Conservation (phyloP, 139 green algal genomes). For the Volvox africanus region DNA sequence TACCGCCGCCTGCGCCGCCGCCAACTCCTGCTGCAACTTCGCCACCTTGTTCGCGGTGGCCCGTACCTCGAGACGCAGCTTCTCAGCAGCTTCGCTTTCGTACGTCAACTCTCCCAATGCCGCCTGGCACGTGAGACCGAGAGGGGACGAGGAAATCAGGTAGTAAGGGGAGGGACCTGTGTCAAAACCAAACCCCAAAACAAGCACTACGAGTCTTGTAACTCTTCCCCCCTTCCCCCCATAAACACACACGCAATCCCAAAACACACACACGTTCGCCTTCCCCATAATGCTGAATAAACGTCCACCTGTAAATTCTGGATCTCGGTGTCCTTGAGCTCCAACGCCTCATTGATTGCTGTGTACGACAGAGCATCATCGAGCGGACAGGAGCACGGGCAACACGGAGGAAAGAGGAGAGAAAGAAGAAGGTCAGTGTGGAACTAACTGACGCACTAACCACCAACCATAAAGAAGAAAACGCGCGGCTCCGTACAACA, state of each 20-base stretch:
- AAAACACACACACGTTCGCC: background rate
- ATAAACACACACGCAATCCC: no score
- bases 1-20: conserved; percentile 35
- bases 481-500: no score
- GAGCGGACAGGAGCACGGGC: no score
- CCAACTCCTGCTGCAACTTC: conserved; percentile 48
- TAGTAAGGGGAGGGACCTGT: no score
- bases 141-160: no score
- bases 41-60: background rate
- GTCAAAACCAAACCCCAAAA: no score
- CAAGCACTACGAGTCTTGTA: no score
- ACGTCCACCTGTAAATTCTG: conserved; percentile 60
- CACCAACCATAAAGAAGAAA: no score
- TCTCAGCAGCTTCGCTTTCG: conserved; percentile 70
- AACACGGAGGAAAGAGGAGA: background rate
- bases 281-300: background rate
- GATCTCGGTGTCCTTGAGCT: conserved; percentile 62
- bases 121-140: conserved; percentile 47
- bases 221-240: no score
- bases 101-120: conserved; percentile 74
- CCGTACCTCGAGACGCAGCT: conserved; percentile 60
- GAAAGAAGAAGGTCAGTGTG: background rate
- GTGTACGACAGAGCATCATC: background rate
- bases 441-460: no score
- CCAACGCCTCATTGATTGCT: conserved; percentile 62